Evolutionary conservation across 139 green algal genomes (phyloP).

Genomic region (Ulvella scutata): DNA sequence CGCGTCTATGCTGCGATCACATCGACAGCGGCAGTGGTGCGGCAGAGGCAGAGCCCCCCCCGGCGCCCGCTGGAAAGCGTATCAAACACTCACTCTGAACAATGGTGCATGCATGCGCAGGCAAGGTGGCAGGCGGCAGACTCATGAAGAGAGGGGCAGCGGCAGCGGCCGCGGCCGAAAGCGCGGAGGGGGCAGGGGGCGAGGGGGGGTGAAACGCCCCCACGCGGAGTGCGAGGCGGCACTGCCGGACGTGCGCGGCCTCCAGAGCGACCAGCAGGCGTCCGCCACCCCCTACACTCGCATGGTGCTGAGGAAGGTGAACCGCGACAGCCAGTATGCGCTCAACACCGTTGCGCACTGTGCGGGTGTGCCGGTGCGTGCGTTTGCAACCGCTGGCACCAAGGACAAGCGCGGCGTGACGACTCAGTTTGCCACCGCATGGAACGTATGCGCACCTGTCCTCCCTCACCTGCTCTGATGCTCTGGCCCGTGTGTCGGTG

Average conservation of each 20-base stretch:
- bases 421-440: constrained; percentile 55
- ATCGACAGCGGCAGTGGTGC: too few species aligned
- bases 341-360: background rate
- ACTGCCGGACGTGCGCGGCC: background rate
- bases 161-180: background rate
- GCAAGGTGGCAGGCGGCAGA: background rate
- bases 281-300: constrained; percentile 4
- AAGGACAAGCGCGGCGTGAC: constrained; percentile 93
- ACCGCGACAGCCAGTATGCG: constrained; percentile 9
- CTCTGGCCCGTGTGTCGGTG: too few species aligned
- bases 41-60: too few species aligned
- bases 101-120: too few species aligned
- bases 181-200: background rate
- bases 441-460: constrained; percentile 39
- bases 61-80: too few species aligned
- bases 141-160: background rate
- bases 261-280: background rate
- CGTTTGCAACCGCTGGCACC: constrained; percentile 51
- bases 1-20: too few species aligned
- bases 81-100: too few species aligned
- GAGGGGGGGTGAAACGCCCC: background rate
- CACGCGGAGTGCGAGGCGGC: constrained; percentile 2
- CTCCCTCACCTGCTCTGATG: too few species aligned
- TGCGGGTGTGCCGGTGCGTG: background rate
- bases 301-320: constrained; percentile 4